Evolutionary conservation across 257 asterid genomes (phyloP).

Genomic region (Salvia rosmarinus): DNA sequence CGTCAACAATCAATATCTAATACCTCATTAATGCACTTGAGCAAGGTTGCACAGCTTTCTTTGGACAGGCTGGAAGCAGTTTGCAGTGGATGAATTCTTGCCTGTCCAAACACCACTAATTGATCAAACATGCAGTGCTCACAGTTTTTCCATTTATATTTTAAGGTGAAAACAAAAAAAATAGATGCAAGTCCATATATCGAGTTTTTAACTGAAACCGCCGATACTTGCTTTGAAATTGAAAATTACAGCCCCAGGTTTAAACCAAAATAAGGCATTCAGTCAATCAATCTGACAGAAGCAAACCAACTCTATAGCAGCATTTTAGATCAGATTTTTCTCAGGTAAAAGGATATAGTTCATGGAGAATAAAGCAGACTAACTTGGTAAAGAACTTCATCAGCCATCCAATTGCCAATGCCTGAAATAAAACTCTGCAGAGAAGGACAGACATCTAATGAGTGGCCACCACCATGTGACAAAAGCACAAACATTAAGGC

Average conservation of each 20-base stretch:
- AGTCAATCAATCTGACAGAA: conserved; percentile 21
- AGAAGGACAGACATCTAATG: conserved; percentile 34
- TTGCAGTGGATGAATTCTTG: conserved; percentile 89
- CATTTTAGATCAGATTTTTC: neutral
- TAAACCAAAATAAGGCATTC: conserved; percentile 8
- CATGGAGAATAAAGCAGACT: conserved; percentile 41
- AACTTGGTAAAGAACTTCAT: conserved; percentile 95
- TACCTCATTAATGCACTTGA: conserved; percentile 88
- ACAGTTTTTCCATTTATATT: neutral
- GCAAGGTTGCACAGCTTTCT: conserved; percentile 68
- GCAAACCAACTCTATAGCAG: conserved; percentile 15
- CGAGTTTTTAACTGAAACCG: neutral
- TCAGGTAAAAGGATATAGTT: conserved; percentile 28
- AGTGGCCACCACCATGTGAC: conserved; percentile 27
- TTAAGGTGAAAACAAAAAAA: conserved; percentile 1
- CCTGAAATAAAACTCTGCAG: conserved; percentile 92
- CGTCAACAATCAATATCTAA: conserved; percentile 21
- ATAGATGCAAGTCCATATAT: conserved; percentile 19
- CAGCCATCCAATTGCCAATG: conserved; percentile 99
- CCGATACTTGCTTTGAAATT: conserved; percentile 3
- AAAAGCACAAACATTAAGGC: conserved; percentile 26
- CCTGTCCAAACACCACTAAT: conserved; percentile 49
- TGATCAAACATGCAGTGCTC: conserved; percentile 1
- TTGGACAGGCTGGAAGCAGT: conserved; percentile 74
- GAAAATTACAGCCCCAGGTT: conserved; percentile 14